These are phyloP conservation scores for Lasiodiplodia sp. DNA, from an alignment of 2,329 filamentous ascomycete species.

Conservation along the genomic window DNA sequence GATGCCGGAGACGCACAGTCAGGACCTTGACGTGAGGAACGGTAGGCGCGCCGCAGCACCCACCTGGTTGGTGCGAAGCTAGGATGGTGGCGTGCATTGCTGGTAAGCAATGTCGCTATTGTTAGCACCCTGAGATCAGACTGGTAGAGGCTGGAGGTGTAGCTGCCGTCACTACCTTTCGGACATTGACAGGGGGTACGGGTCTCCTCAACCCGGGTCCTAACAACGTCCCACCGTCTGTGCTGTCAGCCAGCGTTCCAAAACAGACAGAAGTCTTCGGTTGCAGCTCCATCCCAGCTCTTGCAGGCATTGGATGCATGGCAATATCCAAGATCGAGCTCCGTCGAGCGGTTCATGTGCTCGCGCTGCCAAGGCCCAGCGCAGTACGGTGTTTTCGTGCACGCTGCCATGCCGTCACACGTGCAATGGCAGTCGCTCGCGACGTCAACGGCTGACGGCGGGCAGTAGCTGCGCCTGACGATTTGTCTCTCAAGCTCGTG, in stretches of 20 bases:
- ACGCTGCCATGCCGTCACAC: conserved; percentile 23
- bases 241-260: conserved; percentile 31
- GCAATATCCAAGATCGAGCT: conserved; percentile 14
- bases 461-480: conserved; percentile 21
- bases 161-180: conserved; percentile 30
- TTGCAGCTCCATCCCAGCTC: conserved; percentile 30
- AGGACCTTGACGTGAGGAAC: conserved; percentile 50
- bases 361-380: conserved; percentile 16
- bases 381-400: conserved; percentile 20
- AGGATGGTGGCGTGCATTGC: conserved; percentile 30
- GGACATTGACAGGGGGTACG: conserved; percentile 32
- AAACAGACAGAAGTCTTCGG: conserved; percentile 28
- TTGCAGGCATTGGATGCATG: conserved; percentile 26
- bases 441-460: conserved; percentile 22
- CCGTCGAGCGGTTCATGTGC: conserved; percentile 18
- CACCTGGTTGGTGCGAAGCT: conserved; percentile 30
- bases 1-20: conserved; percentile 49
- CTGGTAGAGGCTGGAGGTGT: conserved; percentile 31
- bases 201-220: conserved; percentile 31
- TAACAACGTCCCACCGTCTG: conserved; percentile 30
- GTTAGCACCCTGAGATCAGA: conserved; percentile 31
- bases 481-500: conserved; percentile 18
- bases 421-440: conserved; percentile 11
- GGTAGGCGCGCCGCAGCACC: conserved; percentile 26
- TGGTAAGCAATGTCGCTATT: conserved; percentile 31